Base-by-base conservation (phyloP, 768 basidiomycete species). In the Auriscalpium microsporum region DNA sequence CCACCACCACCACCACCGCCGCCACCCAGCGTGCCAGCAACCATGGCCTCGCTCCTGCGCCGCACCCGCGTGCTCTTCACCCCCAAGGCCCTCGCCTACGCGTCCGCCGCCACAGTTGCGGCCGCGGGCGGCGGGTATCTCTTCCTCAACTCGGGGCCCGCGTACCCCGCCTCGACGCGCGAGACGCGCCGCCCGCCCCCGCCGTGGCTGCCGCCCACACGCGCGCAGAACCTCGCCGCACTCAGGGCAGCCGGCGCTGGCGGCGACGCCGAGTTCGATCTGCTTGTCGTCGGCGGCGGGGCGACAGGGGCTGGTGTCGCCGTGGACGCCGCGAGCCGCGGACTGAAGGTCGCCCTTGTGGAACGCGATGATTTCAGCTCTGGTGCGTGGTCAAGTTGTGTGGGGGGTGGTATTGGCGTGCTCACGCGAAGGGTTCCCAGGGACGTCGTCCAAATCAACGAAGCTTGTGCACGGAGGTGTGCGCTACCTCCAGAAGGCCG, bases 381-480 rank as follows among this genome's bases (percentile, higher is more conserved):
- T 21, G 94, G 92, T 90, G 57, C 58, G 78, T 68, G 6, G 3
- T 53, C 45, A 23, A 16, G 28, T 28, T 56, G 42, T 33, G 17
- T 49, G 45, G 21, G 19, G 21, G 28, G 8, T 49, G 46, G n/a
- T n/a, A 17, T 21, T 40, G 36, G 28, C 48, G 36, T 13, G 40
- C 38, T 48, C 14, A 10, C 42, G 10, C n/a, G 4, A 0, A 36
- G 38, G 23, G 7, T 37, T 10, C 16, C 21, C 64, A 91, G 92
- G 94, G 16, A 96, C 95, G 0, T 95, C 92, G 0, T 95, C 92
- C 7, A 98, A 98, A 67, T 94, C 92, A 8, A 98, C 96, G 1
- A 98, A 99, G 69, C 85, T 99, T 52, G 95, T 99, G 1, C 96
- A 99, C 71, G 95, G 95, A 14, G 95, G 95, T 40, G 95, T 98